Base-by-base conservation (phyloP, 352 stramenopile species). In the Globisporangium nagaii region DNA sequence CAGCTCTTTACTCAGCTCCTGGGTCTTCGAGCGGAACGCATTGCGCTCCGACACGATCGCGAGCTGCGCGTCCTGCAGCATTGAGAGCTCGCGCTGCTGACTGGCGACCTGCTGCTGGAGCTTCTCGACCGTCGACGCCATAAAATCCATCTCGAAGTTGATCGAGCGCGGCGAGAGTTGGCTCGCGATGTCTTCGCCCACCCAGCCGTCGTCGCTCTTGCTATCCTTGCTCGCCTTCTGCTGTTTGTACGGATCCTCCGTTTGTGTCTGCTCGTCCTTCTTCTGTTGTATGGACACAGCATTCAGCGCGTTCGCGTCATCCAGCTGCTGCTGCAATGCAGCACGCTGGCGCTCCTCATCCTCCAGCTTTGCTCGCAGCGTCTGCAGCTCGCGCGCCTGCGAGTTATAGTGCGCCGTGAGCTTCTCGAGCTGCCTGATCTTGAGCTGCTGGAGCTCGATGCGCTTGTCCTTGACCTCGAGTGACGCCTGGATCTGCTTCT, bases 391-490 rank as follows among this genome's bases (percentile, higher is more conserved):
- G 5, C 70, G 71, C 30, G 58, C 63, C 56, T 87, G 66, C 4
- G 65, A 51, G 0, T 62, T 65, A n/a, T 75, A 68, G 34, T 87
- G 78, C 1, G 69, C 61, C 9, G 68, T 68, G 10, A 81, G 53
- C 51, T 81, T 82, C 53, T 90, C 79, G 17, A 93, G 53, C 48
- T 90, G 76, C 2, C 60, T 61, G 24, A 91, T 54, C 43, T 84
- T 82, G 58, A 77, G 53, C 43, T 90, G 74, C 24, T 88, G 78
- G 1, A 71, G 61, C 36, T 90, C 80, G 9, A 90, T 88, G 7
- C 83, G 80, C 32, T 74, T 82, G 37, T 93, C 76, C 55, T 91
- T 93, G 3, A 90, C 70, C 49, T 89, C 80, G 1, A 93, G 43
- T 0, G 77, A 71, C n/a, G 68, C 64, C 2, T 55, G 43, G 2